Evolutionary conservation across 805 yeast genomes (phyloP).

Genomic region (Saccharomycopsis oosterbeekiorum): DNA sequence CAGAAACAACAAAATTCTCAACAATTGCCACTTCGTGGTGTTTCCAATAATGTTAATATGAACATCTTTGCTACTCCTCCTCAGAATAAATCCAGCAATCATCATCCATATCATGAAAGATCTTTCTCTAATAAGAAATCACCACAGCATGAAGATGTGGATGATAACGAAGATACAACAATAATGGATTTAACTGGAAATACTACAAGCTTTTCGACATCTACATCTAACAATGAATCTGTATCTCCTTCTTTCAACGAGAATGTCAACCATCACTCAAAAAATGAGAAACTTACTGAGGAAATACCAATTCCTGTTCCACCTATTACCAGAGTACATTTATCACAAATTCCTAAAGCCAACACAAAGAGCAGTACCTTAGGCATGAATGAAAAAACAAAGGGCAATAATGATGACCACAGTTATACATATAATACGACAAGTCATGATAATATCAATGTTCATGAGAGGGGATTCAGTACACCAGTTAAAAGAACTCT

Average conservation of each 20-base stretch:
- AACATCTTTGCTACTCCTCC: neutral
- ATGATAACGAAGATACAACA: neutral
- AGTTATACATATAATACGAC: neutral
- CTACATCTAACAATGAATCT: neutral
- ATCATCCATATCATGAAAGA: neutral
- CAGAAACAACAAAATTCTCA: neutral
- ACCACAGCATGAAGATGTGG: neutral
- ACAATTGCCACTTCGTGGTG: neutral
- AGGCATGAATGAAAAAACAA: neutral
- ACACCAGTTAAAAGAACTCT: neutral
- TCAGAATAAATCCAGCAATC: neutral
- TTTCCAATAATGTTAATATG: neutral
- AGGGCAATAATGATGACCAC: neutral
- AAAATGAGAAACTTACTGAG: neutral
- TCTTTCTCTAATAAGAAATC: neutral
- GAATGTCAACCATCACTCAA: no score
- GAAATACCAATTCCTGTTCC: neutral
- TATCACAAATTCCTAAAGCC: neutral
- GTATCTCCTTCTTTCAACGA: neutral
- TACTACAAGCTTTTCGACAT: neutral
- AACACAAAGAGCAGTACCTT: neutral
- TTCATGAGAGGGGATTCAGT: neutral
- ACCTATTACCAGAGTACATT: neutral
- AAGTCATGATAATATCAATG: neutral
- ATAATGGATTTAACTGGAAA: neutral